phyloP scores from a whole-genome alignment of 2,329 filamentous ascomycete species.

The Hirsutella rhossiliensis region DNA sequence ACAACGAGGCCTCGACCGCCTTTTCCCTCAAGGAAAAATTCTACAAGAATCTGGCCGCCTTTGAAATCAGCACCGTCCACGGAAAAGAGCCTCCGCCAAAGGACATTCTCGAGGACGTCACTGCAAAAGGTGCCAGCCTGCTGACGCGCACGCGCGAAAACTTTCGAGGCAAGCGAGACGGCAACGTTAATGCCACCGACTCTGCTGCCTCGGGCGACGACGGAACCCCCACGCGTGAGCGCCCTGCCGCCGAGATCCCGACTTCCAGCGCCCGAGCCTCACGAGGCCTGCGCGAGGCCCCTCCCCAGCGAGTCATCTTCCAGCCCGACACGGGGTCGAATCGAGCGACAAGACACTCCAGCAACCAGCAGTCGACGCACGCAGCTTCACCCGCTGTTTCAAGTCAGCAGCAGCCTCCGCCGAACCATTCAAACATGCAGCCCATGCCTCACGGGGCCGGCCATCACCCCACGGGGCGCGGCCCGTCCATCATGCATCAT shows the following conservation, averaged over 20 bases:
- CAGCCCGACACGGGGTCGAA: slow-evolving; percentile 63
- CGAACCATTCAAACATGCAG: slow-evolving; percentile 21
- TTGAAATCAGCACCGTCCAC: slow-evolving; percentile 70
- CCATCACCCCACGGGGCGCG: slow-evolving; percentile 21
- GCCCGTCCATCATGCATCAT: slow-evolving; percentile 34
- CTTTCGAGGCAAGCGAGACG: slow-evolving; percentile 40
- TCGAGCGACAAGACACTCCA: slow-evolving; percentile 49
- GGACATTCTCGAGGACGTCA: slow-evolving; percentile 78
- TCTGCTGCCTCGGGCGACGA: slow-evolving; percentile 49
- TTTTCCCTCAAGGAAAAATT: slow-evolving; percentile 81
- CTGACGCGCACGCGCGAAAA: slow-evolving; percentile 69
- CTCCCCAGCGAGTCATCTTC: slow-evolving; percentile 72
- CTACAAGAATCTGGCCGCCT: slow-evolving; percentile 81
- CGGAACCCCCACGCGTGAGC: slow-evolving; percentile 43
- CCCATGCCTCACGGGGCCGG: slow-evolving; percentile 14
- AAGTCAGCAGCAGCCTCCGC: slow-evolving; percentile 14
- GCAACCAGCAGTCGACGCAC: slow-evolving; percentile 27
- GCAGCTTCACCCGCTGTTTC: slow-evolving; percentile 13
- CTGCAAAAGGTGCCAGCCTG: slow-evolving; percentile 73
- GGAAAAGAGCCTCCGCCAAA: slow-evolving; percentile 73
- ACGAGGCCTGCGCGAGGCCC: slow-evolving; percentile 65
- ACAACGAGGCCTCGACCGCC: slow-evolving; percentile 70
- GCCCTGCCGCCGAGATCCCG: slow-evolving; percentile 32
- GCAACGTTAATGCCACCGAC: slow-evolving; percentile 40
- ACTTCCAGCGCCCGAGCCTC: slow-evolving; percentile 46